Percentiles rank a stretch among this genome's conserved stretches.
These are phyloP conservation scores for Didymella glomerata DNA, from an alignment of 2,329 filamentous ascomycete species.

Conservation along the genomic window DNA sequence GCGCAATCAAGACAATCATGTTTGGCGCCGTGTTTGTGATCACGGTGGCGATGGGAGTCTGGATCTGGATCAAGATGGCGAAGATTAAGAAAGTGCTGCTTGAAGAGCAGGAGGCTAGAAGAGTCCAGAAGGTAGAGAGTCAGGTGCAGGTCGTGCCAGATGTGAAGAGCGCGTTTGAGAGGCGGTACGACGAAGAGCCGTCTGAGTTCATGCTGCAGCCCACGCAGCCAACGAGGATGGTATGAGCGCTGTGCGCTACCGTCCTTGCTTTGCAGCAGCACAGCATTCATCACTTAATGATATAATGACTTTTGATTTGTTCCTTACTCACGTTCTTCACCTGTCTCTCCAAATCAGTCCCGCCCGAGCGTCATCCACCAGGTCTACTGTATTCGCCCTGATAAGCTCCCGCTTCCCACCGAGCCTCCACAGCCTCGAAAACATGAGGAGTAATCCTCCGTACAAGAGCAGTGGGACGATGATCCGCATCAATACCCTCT, in stretches of 20 bases:
- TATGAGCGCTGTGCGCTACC: constrained; percentile 23
- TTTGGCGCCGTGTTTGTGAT: constrained; percentile 43
- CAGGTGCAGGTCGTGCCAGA: constrained; percentile 26
- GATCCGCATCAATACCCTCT: constrained; percentile 2
- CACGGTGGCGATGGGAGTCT: constrained; percentile 42
- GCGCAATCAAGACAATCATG: constrained; percentile 40
- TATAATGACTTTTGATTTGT: constrained; percentile 3
- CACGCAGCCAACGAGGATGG: constrained; percentile 33
- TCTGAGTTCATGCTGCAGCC: constrained; percentile 31
- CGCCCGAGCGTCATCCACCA: constrained; percentile 7
- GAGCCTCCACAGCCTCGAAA: neutral
- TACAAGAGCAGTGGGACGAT: constrained; percentile 2
- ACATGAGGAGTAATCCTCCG: neutral
- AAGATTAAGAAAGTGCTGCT: constrained; percentile 43
- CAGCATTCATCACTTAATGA: constrained; percentile 3
- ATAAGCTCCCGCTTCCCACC: neutral
- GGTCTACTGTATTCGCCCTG: constrained; percentile 7
- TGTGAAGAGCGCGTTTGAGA: constrained; percentile 31
- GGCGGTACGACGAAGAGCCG: constrained; percentile 31
- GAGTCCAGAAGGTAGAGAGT: constrained; percentile 29
- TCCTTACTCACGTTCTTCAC: neutral
- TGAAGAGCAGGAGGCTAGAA: constrained; percentile 44
- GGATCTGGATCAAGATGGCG: constrained; percentile 48
- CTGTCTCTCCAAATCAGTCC: constrained; percentile 12
- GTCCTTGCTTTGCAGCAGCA: neutral